A percentile compares a stretch with the other conserved stretches of the same genome.
Evolutionary conservation across 2,329 filamentous ascomycete species (phyloP).

Genomic region (Aspergillus neoniger): DNA sequence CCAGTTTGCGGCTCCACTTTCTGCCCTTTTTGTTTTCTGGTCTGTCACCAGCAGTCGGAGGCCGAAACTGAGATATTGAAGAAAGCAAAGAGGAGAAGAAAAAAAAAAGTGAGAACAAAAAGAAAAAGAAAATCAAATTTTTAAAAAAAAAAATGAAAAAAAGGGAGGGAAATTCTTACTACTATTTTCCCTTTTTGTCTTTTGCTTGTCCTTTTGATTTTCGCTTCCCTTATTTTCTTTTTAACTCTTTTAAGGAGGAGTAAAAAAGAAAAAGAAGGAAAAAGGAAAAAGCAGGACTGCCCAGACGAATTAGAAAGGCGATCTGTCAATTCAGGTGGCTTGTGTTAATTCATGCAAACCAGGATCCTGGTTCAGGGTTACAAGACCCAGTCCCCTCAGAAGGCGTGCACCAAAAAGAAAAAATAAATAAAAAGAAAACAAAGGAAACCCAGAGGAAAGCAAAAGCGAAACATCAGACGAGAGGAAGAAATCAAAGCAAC

Average conservation of each 20-base stretch:
- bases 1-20: constrained; percentile 19
- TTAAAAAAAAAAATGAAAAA: not conserved
- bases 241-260: not conserved
- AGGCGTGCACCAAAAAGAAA: constrained; percentile 9
- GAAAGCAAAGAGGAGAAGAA: not conserved
- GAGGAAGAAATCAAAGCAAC: not conserved
- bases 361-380: constrained; percentile 17
- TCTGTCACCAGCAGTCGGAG: constrained; percentile 5
- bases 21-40: constrained; percentile 4
- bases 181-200: too few species aligned
- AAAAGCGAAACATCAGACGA: constrained; percentile 5
- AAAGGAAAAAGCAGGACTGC: constrained; percentile 13
- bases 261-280: constrained; percentile 13
- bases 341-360: constrained; percentile 19
- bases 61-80: constrained; percentile 4
- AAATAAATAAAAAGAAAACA: too few species aligned
- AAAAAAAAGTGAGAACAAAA: not conserved
- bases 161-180: not conserved
- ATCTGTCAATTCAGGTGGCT: constrained; percentile 33
- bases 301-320: constrained; percentile 20
- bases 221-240: too few species aligned
- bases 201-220: too few species aligned
- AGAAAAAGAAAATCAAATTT: not conserved
- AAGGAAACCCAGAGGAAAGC: constrained; percentile 4
- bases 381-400: constrained; percentile 17